These are phyloP conservation scores for Rugonectria rugulosa DNA, from an alignment of 2,329 filamentous ascomycete species.

Conservation along the genomic window DNA sequence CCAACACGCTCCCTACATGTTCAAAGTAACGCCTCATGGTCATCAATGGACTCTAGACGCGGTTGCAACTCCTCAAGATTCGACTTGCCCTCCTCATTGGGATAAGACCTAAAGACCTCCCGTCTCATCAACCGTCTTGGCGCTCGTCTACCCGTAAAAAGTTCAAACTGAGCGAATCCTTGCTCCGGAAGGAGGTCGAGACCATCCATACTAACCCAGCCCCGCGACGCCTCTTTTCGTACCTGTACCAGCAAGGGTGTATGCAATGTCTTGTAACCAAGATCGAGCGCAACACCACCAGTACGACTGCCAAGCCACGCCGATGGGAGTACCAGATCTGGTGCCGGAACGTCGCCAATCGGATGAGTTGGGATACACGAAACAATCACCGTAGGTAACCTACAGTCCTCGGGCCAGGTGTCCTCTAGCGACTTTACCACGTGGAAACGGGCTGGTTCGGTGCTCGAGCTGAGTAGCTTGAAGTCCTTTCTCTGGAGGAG, in stretches of 20 bases:
- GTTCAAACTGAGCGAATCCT: constrained; percentile 81
- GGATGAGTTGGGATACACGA: constrained; percentile 79
- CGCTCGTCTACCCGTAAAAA: constrained; percentile 70
- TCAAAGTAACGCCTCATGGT: constrained; percentile 33
- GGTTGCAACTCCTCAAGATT: constrained; percentile 50
- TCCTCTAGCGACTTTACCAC: constrained; percentile 67
- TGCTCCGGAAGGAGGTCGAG: constrained; percentile 80
- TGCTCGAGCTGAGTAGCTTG: constrained; percentile 51
- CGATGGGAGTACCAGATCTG: constrained; percentile 73
- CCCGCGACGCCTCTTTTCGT: constrained; percentile 61
- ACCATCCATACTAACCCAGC: constrained; percentile 80
- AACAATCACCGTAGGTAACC: constrained; percentile 75
- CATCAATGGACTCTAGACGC: constrained; percentile 37
- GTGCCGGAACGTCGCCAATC: constrained; percentile 68
- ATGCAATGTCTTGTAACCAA: constrained; percentile 76
- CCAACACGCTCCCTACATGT: too few species aligned
- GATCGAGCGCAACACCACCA: constrained; percentile 78
- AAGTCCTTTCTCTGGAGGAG: constrained; percentile 55
- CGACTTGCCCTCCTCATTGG: constrained; percentile 50
- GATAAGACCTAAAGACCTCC: constrained; percentile 62
- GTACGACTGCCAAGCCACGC: constrained; percentile 77
- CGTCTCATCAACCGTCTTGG: constrained; percentile 72
- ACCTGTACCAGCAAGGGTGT: constrained; percentile 77
- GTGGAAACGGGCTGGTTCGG: constrained; percentile 57
- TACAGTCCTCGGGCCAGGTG: constrained; percentile 69